Evolutionary conservation across 2,329 filamentous ascomycete genomes (phyloP).

Genomic region (Camillea tinctor): DNA sequence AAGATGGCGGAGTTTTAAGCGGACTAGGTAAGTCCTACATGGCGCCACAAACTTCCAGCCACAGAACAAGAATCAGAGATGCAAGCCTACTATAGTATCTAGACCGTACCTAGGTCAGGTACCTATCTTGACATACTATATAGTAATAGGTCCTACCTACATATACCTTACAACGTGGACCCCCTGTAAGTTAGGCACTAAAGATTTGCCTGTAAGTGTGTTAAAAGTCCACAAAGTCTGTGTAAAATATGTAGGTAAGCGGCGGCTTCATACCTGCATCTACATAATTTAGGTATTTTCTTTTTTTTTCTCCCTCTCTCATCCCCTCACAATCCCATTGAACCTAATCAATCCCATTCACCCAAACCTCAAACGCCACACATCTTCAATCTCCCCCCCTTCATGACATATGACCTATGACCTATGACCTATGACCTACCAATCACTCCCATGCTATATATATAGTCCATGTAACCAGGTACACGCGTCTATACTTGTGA

Average conservation of each 20-base stretch:
- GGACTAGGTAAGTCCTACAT: too few relatives aligned
- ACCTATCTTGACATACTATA: too few relatives aligned
- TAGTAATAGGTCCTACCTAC: too few relatives aligned
- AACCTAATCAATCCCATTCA: not conserved
- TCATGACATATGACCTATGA: too few relatives aligned
- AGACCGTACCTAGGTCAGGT: too few relatives aligned
- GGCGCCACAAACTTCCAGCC: not conserved
- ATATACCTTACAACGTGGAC: not conserved
- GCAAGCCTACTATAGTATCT: too few relatives aligned
- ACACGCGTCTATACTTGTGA: not conserved
- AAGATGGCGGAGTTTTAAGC: too few relatives aligned
- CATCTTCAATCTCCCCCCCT: too few relatives aligned
- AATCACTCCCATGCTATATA: not conserved
- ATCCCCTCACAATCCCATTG: constrained; percentile 2
- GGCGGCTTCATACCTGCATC: not conserved
- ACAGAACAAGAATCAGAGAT: too few relatives aligned
- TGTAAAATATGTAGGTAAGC: not conserved
- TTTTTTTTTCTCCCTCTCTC: constrained; percentile 1
- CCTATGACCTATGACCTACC: not conserved
- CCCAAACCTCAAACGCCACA: not conserved
- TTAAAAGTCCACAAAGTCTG: too few relatives aligned
- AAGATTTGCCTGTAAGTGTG: not conserved
- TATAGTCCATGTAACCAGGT: not conserved
- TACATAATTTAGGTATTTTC: not conserved
- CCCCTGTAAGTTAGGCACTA: not conserved